These are phyloP conservation scores for Lipomyces starkeyi DNA, from an alignment of 805 yeast genomes.

Conservation along the genomic window DNA sequence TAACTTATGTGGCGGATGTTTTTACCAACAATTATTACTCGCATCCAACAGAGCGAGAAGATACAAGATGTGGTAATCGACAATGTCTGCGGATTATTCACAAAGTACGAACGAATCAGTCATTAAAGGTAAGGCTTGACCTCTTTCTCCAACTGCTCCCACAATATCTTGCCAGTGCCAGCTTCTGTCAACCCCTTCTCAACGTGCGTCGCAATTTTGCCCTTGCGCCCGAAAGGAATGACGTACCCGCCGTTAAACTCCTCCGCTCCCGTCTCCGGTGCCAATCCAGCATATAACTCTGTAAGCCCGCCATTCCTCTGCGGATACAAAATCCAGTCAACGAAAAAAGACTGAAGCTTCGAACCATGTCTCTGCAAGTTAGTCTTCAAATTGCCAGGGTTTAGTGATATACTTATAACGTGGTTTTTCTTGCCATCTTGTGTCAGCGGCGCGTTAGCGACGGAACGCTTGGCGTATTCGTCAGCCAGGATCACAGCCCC, in stretches of 20 bases:
- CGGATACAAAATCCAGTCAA: slow-evolving; percentile 9
- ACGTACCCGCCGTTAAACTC: slow-evolving; percentile 6
- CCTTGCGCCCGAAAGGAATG: slow-evolving; percentile 23
- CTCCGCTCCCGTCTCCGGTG: not conserved
- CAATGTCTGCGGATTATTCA: too few species aligned
- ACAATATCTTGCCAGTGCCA: slow-evolving; percentile 15
- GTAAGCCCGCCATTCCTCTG: slow-evolving; percentile 21
- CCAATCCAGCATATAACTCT: slow-evolving; percentile 17
- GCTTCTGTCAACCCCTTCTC: slow-evolving; percentile 13
- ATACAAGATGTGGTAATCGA: too few species aligned
- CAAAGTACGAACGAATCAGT: too few species aligned
- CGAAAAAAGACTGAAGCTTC: not conserved
- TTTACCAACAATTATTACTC: too few species aligned
- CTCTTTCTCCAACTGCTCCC: slow-evolving; percentile 22
- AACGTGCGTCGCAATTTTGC: slow-evolving; percentile 2
- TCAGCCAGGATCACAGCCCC: slow-evolving; percentile 41
- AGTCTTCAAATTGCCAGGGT: slow-evolving; percentile 30
- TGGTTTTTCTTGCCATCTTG: not conserved
- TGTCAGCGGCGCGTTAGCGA: not conserved
- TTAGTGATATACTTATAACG: slow-evolving; percentile 25
- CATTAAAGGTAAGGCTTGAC: slow-evolving; percentile 9
- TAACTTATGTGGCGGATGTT: too few species aligned
- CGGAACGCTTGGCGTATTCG: slow-evolving; percentile 25
- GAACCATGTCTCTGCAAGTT: slow-evolving; percentile 14
- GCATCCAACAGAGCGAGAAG: too few species aligned